Conservation (phyloP, 2,329 filamentous ascomycete species). For the Talaromyces sp. region DNA sequence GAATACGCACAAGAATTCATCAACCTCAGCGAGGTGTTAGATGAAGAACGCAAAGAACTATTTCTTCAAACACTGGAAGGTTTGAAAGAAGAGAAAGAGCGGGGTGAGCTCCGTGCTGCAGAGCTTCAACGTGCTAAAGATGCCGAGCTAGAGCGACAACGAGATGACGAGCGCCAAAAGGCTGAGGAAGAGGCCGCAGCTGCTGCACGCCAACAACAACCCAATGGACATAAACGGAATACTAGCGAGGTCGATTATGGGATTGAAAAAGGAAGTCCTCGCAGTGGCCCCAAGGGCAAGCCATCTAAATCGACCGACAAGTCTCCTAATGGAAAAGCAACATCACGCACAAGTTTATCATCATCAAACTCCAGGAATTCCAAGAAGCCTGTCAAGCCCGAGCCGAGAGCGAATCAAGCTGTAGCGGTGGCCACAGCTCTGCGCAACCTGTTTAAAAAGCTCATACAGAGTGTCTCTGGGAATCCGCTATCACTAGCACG, state of each 20-base stretch:
- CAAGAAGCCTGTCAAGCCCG: conserved; percentile 42
- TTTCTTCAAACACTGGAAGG: conserved; percentile 85
- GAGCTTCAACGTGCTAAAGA: conserved; percentile 65
- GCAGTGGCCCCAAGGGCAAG: conserved; percentile 33
- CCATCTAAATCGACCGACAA: conserved; percentile 33
- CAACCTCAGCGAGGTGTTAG: conserved; percentile 78
- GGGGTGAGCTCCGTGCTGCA: conserved; percentile 65
- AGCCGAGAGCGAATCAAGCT: conserved; percentile 40
- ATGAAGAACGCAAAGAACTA: conserved; percentile 86
- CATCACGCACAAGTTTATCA: conserved; percentile 35
- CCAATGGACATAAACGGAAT: conserved; percentile 53
- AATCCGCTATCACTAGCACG: conserved; percentile 60
- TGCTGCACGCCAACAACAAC: conserved; percentile 44
- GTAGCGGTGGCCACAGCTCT: conserved; percentile 50
- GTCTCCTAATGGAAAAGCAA: conserved; percentile 26
- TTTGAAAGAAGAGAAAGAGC: conserved; percentile 79
- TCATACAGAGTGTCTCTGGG: conserved; percentile 54
- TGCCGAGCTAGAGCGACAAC: conserved; percentile 56
- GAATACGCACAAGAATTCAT: conserved; percentile 94
- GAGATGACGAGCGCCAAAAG: conserved; percentile 47
- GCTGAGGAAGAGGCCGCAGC: conserved; percentile 36
- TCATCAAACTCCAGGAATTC: conserved; percentile 38
- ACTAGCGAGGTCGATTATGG: conserved; percentile 71
- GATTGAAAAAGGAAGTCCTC: conserved; percentile 59
- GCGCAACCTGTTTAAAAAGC: conserved; percentile 54